Evolutionary conservation across 192 early-diverging fungal species (phyloP), one percentile per base, ranked within the genome.

Genomic region (Kappamyces sp.): DNA sequence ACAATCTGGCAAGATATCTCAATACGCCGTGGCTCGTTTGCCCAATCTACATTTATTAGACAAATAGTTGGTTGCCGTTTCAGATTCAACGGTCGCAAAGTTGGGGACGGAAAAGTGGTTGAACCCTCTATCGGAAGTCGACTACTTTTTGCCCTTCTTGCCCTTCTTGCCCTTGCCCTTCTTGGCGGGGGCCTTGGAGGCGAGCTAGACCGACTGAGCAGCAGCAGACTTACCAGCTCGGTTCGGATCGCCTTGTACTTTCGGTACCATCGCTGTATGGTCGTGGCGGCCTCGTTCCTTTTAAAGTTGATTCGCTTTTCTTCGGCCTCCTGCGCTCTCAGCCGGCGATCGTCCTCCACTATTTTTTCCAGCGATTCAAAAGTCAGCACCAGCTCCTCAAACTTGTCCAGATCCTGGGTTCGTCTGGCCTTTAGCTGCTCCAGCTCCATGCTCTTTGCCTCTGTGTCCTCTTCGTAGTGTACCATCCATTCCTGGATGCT

Each of bases 401-500:
- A 82, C 53, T 72, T 73, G 58, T 84, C 79, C 44, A 79, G 58
- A 66, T 78, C 77, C 46, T 60, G 54, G 12, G 62, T 75, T 51
- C 74, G 39, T 51, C 62, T 65, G 54, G 71, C 68, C 68, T 78
- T 80, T 38, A 84, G 63, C 10, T 62, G 64, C 59, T 84, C 78
- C 43, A 81, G 55, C 70, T 79, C 76, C 10, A 40, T 61, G 1
- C 73, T 49, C 51, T 82, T 82, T 2, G 67, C 66, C 61, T 84
- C 82, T 7, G 77, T 84, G 59, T 84, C 82, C 63, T 84, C 76
- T 61, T 84, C 82, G 57, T 84, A 82, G 55, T 73, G 72, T 6
- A 49, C 55, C 82, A 84, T 79, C 82, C 82, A 84, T 44, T 78
- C 77, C 62, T 80, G 76, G 41, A 84, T 84, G 61, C 78, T 71